A percentile compares a stretch with the other conserved stretches of the same genome.
Conservation (phyloP, 176 grass and related monocot species). For the Aegilops tauschii region DNA sequence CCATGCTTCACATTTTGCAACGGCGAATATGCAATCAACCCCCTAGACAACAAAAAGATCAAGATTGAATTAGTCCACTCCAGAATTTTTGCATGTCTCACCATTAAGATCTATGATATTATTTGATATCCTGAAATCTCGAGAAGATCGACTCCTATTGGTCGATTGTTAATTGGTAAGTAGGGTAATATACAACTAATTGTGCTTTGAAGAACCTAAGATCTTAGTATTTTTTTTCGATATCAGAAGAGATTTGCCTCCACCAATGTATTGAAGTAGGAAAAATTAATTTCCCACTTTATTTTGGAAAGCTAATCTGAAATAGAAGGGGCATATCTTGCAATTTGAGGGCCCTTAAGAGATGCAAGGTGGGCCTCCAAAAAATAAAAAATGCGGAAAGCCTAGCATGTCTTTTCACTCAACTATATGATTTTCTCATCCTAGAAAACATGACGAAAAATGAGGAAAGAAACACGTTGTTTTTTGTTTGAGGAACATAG, state of each 20-base stretch:
- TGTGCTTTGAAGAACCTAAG: background rate
- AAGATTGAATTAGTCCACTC: background rate
- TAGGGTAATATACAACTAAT: background rate
- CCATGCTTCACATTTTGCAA: too few relatives aligned
- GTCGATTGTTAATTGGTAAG: background rate
- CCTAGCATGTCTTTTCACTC: too few relatives aligned
- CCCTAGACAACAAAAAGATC: background rate
- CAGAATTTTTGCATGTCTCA: background rate
- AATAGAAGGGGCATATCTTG: background rate
- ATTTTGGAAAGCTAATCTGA: background rate
- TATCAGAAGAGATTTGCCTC: background rate
- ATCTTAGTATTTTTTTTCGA: background rate
- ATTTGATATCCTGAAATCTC: background rate
- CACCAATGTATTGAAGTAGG: background rate
- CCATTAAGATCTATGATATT: background rate
- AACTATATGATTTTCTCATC: too few relatives aligned
- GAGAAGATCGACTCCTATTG: background rate
- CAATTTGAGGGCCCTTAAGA: background rate
- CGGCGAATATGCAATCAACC: too few relatives aligned
- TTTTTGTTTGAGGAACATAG: too few relatives aligned
- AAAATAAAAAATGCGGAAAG: too few relatives aligned
- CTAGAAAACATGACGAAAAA: too few relatives aligned
- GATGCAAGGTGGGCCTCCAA: background rate
- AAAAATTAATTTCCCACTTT: background rate
- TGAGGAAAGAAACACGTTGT: too few relatives aligned